These are phyloP conservation scores for Alternaria hordeiaustralica DNA, from an alignment of 2,329 filamentous ascomycete genomes.

Conservation along the genomic window DNA sequence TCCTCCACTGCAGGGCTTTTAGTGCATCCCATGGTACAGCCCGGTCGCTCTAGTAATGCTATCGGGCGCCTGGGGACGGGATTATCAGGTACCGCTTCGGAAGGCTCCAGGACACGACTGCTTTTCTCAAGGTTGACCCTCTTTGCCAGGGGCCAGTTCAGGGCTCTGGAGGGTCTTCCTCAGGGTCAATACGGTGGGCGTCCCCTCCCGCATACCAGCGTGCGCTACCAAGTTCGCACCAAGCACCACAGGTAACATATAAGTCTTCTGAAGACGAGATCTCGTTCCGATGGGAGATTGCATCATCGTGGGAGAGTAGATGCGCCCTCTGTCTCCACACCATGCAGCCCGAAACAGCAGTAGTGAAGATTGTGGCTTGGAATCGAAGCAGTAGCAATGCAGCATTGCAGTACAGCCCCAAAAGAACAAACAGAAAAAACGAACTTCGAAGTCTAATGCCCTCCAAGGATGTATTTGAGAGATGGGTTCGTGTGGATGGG, in stretches of 20 bases:
- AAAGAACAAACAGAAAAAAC: not conserved
- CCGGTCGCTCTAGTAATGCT: not conserved
- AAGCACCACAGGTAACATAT: not conserved
- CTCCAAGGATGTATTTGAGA: not conserved
- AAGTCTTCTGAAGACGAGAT: not conserved
- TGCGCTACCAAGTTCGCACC: not conserved
- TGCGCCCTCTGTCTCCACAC: not conserved
- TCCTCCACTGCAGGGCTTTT: slow-evolving; percentile 5
- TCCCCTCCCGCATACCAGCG: not conserved
- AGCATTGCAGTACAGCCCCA: not conserved
- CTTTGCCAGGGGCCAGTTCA: not conserved
- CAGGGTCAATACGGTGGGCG: not conserved
- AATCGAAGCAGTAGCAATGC: not conserved
- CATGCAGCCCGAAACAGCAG: not conserved
- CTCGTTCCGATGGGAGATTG: not conserved
- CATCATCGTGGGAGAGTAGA: not conserved
- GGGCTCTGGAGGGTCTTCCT: not conserved
- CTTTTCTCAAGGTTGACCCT: slow-evolving; percentile 1
- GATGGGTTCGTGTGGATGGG: not conserved
- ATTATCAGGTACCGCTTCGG: not conserved
- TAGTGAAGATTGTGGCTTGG: not conserved
- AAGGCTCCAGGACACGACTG: not conserved
- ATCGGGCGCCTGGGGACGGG: not conserved
- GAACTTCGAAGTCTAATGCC: not conserved
- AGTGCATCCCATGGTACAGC: not conserved